These are phyloP conservation scores for Alternaria dauci DNA, from an alignment of 2,329 filamentous ascomycete genomes.

Conservation along the genomic window DNA sequence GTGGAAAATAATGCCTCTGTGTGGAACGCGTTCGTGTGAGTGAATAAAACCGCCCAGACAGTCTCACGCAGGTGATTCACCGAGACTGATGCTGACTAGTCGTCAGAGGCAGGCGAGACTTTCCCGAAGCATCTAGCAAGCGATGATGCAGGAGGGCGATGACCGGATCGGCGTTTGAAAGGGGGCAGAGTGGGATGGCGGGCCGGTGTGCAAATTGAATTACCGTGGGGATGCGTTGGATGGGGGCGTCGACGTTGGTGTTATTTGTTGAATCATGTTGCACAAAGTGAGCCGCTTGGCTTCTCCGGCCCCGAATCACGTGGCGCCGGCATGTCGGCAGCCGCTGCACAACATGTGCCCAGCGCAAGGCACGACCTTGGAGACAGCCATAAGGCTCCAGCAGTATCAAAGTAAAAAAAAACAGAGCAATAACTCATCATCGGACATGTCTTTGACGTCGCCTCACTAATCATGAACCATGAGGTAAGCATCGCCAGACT, in stretches of 20 bases:
- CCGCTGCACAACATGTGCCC: neutral
- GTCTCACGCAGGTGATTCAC: conserved; percentile 14
- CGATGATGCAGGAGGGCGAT: conserved; percentile 12
- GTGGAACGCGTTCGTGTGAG: conserved; percentile 6
- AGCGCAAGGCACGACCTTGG: neutral
- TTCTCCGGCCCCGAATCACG: conserved; percentile 11
- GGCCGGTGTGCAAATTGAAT: conserved; percentile 30
- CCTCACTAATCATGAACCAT: neutral
- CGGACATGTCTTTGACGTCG: neutral
- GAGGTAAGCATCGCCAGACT: neutral
- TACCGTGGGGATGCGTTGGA: conserved; percentile 25
- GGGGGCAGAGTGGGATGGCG: conserved; percentile 31
- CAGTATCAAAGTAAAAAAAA: too few relatives aligned
- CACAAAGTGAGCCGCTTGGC: conserved; percentile 17
- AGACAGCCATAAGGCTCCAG: neutral
- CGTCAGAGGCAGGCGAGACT: conserved; percentile 20
- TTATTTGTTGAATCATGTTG: conserved; percentile 32
- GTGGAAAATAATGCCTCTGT: conserved; percentile 12
- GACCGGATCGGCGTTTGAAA: conserved; percentile 26
- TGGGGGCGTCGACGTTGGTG: conserved; percentile 15
- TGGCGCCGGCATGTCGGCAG: conserved; percentile 10
- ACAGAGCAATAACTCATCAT: too few relatives aligned
- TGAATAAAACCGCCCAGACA: conserved; percentile 25
- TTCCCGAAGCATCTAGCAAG: conserved; percentile 15
- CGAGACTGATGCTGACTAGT: conserved; percentile 18